Base-by-base conservation (phyloP, 306 rosid species). In the Comarum palustre region DNA sequence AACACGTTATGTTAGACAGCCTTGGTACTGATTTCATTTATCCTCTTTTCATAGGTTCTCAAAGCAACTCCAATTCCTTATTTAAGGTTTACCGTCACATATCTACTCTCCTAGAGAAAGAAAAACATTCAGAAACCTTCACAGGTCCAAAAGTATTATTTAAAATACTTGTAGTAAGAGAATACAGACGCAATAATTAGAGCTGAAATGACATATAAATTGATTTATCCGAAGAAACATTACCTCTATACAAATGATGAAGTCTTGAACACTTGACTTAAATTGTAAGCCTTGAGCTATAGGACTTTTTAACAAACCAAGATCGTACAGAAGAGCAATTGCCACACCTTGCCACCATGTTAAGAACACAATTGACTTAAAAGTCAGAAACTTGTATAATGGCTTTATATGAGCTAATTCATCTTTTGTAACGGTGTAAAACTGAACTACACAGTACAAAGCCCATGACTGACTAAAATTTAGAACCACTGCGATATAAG, bases 331-430 rank as follows among this genome's bases (percentile, higher is more conserved):
- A 76, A 88, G 83, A 83, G 99, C 93, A 80, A 90, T 95, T 79
- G 96, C 99, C 83, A 95, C 96, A 77, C 99, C 99, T 95, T 95
- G 99, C 99, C 97, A 95, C 99, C 99, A 95, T 72, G 99, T 95
- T 83, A 95, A 88, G 73, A 95, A 95, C 67, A 95, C 99, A 74
- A 95, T 91, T 38, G 99, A 91, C 74, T 95, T 95, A 81, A 95
- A 91, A 38, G 96, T 91, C 90, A 95, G 77, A 87, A 95, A 91
- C 82, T 95, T 95, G 77, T 93, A 91, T 87, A 95, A 78, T 31
- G 99, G 99, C 75, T 95, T 86, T 85, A 95, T 95, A 75, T 87
- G 99, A 52, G 90, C 90, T 86, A 91, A 77, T 82, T 90, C 96
- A 13, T 84, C 96, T 88, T 91, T 91, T 54, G 97, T 91, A 68